These are phyloP conservation scores for Schizophyllum amplum DNA, from an alignment of 1,284 basidiomycete genomes.

Conservation along the genomic window DNA sequence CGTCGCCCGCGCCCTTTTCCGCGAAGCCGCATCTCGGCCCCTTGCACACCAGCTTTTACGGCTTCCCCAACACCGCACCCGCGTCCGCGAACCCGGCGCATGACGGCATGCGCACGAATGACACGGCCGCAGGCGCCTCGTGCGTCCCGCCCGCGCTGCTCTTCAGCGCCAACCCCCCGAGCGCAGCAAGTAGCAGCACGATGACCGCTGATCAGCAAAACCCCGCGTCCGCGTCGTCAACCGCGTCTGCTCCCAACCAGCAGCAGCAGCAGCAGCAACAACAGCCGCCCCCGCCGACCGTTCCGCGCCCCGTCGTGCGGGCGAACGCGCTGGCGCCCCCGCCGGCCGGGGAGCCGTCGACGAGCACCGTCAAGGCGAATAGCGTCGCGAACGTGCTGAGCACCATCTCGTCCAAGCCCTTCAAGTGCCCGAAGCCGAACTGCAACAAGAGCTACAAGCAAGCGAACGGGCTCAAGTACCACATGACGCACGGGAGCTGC, in stretches of 20 bases:
- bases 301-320: not conserved
- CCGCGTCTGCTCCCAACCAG: not conserved
- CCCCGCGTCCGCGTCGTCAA: not conserved
- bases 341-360: not conserved
- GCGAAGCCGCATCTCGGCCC: not conserved
- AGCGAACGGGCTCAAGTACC: conserved; percentile 87
- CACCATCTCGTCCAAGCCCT: conserved; percentile 63
- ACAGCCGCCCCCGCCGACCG: not conserved
- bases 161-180: not conserved
- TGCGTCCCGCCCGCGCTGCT: not conserved
- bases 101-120: not conserved
- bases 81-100: not conserved
- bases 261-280: not conserved
- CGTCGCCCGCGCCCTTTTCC: not conserved
- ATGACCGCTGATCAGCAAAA: not conserved
- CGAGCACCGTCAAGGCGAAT: conserved; percentile 9
- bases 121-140: not conserved
- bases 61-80: not conserved
- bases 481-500: conserved; percentile 91
- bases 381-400: conserved; percentile 12
- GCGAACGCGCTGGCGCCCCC: not conserved
- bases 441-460: conserved; percentile 99
- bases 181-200: not conserved
- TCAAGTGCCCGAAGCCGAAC: conserved; percentile 93
- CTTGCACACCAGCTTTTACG: not conserved